Evolutionary conservation across 2,329 filamentous ascomycete species (phyloP).

Genomic region (Talaromyces rugulosus): DNA sequence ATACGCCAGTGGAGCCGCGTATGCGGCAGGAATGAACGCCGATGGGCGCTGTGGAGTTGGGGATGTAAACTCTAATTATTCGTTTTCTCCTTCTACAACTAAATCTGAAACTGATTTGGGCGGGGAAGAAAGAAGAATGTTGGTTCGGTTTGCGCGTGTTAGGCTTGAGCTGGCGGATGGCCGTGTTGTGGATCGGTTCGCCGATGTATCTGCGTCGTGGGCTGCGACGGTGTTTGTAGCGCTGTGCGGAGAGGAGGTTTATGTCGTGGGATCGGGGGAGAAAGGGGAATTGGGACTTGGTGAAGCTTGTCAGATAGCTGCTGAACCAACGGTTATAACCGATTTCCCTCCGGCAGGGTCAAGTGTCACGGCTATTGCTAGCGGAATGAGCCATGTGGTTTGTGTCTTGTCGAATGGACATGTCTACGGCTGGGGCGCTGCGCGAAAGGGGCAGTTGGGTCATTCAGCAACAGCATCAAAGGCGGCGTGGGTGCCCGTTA

Average conservation of each 20-base stretch:
- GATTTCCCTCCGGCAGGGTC: slow-evolving; percentile 61
- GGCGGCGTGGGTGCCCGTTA: slow-evolving; percentile 57
- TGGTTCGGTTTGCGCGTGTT: slow-evolving; percentile 23
- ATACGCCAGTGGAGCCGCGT: slow-evolving; percentile 56
- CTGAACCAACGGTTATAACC: neutral
- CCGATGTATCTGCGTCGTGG: slow-evolving; percentile 70
- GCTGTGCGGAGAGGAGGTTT: slow-evolving; percentile 47
- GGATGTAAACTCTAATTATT: neutral
- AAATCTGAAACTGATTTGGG: neutral
- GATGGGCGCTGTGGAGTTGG: slow-evolving; percentile 41
- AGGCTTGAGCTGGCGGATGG: slow-evolving; percentile 15
- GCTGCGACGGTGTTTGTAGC: slow-evolving; percentile 63
- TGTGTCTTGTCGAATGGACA: slow-evolving; percentile 69
- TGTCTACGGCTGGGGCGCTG: slow-evolving; percentile 84
- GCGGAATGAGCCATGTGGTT: slow-evolving; percentile 74
- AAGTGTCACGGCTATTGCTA: slow-evolving; percentile 61
- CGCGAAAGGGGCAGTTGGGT: slow-evolving; percentile 80
- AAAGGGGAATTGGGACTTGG: slow-evolving; percentile 72
- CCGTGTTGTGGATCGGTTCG: slow-evolving; percentile 27
- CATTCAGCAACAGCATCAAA: slow-evolving; percentile 29
- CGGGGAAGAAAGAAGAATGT: neutral
- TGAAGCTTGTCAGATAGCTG: slow-evolving; percentile 22
- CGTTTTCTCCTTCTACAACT: no score
- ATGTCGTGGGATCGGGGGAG: slow-evolving; percentile 60
- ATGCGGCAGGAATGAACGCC: slow-evolving; percentile 60